Base-by-base conservation (phyloP, 352 stramenopile species). In the Globisporangium apiculatum region DNA sequence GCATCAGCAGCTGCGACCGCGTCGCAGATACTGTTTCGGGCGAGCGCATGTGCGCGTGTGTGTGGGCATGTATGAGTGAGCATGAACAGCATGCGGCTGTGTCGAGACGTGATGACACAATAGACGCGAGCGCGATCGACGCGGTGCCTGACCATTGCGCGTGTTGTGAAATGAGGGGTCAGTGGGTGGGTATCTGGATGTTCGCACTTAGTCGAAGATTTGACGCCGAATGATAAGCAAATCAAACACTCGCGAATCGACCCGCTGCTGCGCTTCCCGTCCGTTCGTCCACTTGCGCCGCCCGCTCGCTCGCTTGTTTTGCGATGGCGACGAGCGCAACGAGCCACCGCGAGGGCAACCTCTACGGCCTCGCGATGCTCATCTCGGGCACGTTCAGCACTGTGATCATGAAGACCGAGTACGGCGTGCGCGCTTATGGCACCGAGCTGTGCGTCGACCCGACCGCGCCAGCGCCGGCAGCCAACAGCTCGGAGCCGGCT, bases 371-470 rank as follows among this genome's bases (percentile, higher is more conserved):
- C 45, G 70, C 71, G 55, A 93, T 93, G 80, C 75, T 93, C 42
- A 63, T 93, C 43, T 86, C 79, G 45, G 83, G 83, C 66, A 94
- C 83, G 52, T 87, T 90, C 66, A 90, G 79, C 67, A 94, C 83
- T 2, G 80, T 94, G 17, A 80, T 91, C 66, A 90, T 89, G 77
- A 94, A 94, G 71, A 87, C 78, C 36, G 68, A 91, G 73, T 94
- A 94, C 67, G 70, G 72, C 31, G 59, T 90, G 43, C 80, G 75
- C 14, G 58, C 79, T 14, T 58, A 79, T 5, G 81, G 83, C 56
- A 79, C 67, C 10, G 67, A 71, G 57, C 62, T 59, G 17, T 94
- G 81, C 58, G 43, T 67, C 46, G 76, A 89, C 61, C 76, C 79
- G 51, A 46, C 50, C 24, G 64, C 71, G 18, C 48, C 55, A 36